Conservation (phyloP, 1,284 basidiomycete species). For the Earliella scabrosa region DNA sequence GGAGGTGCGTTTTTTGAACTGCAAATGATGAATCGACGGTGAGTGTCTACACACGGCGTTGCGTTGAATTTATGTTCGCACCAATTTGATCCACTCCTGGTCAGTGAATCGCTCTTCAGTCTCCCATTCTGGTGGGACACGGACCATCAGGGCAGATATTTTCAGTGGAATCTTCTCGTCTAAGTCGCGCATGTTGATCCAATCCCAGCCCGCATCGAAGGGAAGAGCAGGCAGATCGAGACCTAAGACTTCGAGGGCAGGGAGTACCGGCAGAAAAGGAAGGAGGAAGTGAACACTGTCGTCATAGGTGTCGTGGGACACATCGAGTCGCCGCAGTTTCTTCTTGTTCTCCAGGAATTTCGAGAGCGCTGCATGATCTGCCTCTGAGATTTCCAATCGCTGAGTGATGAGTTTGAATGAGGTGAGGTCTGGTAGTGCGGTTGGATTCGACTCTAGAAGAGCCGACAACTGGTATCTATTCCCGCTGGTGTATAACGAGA, state of each 20-base stretch:
- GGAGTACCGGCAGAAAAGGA: neutral
- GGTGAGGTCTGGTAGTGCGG: slow-evolving; percentile 12
- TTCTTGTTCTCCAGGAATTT: slow-evolving; percentile 15
- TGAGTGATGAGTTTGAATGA: slow-evolving; percentile 20
- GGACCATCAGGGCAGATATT: neutral
- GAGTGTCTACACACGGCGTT: no score
- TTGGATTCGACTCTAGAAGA: neutral
- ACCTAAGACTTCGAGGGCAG: slow-evolving; percentile 11
- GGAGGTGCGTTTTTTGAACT: slow-evolving; percentile 3
- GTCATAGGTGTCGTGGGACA: neutral
- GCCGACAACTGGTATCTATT: neutral
- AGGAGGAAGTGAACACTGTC: neutral
- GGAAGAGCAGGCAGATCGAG: no score
- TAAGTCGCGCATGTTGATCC: neutral
- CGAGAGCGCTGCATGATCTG: neutral
- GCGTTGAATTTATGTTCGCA: neutral
- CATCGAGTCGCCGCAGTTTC: slow-evolving; percentile 11
- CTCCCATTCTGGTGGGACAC: no score
- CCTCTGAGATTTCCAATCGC: neutral
- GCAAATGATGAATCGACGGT: neutral
- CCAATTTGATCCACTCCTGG: neutral
- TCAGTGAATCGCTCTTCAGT: neutral
- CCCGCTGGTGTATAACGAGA: neutral
- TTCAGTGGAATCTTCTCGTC: neutral
- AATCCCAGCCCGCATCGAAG: neutral